Percentiles rank a stretch among this genome's conserved stretches.
Evolutionary conservation across 75 land plant species (phyloP).

Genomic region (Ceratopteris richardii): DNA sequence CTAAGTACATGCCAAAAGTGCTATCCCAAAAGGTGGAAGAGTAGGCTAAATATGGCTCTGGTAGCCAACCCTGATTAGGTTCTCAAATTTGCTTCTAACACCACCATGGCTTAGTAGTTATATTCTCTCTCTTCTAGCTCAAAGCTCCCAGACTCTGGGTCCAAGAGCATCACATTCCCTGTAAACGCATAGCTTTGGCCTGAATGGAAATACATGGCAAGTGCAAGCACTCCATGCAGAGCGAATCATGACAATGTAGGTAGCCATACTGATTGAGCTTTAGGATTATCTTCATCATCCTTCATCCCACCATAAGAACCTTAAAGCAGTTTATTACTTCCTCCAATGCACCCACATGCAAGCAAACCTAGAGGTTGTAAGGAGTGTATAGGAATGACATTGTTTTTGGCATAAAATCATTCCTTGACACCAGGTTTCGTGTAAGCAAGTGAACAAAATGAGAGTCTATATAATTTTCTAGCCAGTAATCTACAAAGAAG

Average conservation of each 20-base stretch:
- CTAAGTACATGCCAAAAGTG: too few species aligned
- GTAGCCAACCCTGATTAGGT: too few species aligned
- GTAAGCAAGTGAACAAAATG: slow-evolving; percentile 35
- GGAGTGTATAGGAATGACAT: slow-evolving; percentile 31
- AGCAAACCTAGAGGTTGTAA: slow-evolving; percentile 30
- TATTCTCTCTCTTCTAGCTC: slow-evolving; percentile 21
- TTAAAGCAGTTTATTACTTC: slow-evolving; percentile 28
- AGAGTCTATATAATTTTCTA: slow-evolving; percentile 30
- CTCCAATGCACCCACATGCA: slow-evolving; percentile 26
- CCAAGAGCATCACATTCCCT: slow-evolving; percentile 34
- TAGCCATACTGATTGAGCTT: slow-evolving; percentile 6
- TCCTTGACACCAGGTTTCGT: slow-evolving; percentile 32
- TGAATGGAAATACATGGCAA: slow-evolving; percentile 30
- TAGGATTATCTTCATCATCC: background rate
- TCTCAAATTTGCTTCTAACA: too few species aligned
- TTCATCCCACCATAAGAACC: slow-evolving; percentile 10
- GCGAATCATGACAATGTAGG: slow-evolving; percentile 22
- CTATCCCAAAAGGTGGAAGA: too few species aligned
- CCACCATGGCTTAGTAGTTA: too few species aligned
- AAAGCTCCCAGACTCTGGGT: slow-evolving; percentile 14
- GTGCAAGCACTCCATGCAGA: slow-evolving; percentile 30
- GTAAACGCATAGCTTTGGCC: slow-evolving; percentile 36
- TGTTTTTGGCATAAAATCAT: slow-evolving; percentile 34
- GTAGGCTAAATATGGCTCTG: too few species aligned
- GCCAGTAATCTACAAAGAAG: slow-evolving; percentile 34